Base-by-base conservation (phyloP, 2,329 filamentous ascomycete species). In the Pseudogymnoascus sp. region DNA sequence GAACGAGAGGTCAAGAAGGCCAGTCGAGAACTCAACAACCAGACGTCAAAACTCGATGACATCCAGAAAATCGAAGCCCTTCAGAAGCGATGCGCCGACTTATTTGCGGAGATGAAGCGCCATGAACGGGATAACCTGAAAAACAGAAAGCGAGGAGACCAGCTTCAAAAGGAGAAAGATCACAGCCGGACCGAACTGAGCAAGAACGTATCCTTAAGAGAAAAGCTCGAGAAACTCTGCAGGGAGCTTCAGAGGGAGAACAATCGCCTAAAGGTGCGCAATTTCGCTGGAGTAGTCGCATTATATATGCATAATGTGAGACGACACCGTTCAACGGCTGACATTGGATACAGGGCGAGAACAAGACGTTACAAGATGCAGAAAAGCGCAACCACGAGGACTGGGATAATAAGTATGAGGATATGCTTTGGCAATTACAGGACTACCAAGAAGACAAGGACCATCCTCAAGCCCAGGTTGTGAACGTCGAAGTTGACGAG, bases 131-230 rank as follows among this genome's bases (percentile, higher is more conserved):
- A 99, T 65, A 92, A 96, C 72, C 84, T 90, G 65, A 97, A 96
- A 77, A 94, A 93, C 70, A 97, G 97, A 80, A 96, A 97, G 75
- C 88, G 92, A 25, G 90, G 90, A 27, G 94, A 99, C 73, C 88
- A 91, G 71, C 76, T 99, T 61, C 94, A 99, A 75, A 99, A 97
- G 74, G 94, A 99, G 71, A 95, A 96, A 74, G 94, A 99, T 73
- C 87, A 90, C 67, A 88, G 89, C 62, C 86, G 92, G 69, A 89
- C 87, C 55, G 94, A 99, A 73, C 80, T 96, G 62, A 93, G 86
- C 76, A 96, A 96, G 77, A 93, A 92, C 21, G 87, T 89, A 18
- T 89, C 87, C 1, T 85, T 97, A 72, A 97, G 96, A 74, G 92
- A 97, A 74, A 97, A 97, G 76, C 80, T 99, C 52, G 94, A 99